These are phyloP conservation scores for Narthecium ossifragum DNA, from an alignment of 106 monocot species.

Conservation along the genomic window DNA sequence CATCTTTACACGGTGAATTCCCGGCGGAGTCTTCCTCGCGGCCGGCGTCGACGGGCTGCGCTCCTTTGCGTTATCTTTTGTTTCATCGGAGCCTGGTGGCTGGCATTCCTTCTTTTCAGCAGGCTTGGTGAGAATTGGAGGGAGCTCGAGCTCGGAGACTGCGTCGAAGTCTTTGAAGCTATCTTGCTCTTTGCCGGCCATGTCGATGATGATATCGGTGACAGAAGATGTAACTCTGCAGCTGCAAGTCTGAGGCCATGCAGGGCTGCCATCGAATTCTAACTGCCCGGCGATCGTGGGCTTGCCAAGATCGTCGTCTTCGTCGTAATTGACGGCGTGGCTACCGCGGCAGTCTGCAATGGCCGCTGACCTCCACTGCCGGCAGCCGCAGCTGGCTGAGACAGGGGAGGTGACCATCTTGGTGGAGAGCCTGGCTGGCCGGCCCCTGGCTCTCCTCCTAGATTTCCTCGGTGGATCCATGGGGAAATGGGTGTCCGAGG, in stretches of 20 bases:
- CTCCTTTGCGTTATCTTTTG: background rate
- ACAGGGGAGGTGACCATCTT: slow-evolving; percentile 7
- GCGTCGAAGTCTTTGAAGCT: slow-evolving; percentile 2
- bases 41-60: slow-evolving; percentile 1
- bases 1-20: background rate
- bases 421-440: background rate
- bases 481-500: slow-evolving; percentile 33
- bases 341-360: too few species aligned
- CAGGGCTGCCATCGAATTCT: background rate
- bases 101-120: background rate
- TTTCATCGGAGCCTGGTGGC: background rate
- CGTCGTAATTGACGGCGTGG: background rate
- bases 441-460: slow-evolving; percentile 6
- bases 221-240: slow-evolving; percentile 11
- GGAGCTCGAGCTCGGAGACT: slow-evolving; percentile 19
- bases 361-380: background rate
- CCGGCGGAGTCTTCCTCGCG: background rate
- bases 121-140: slow-evolving; percentile 55
- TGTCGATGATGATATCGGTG: slow-evolving; percentile 17
- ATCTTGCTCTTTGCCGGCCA: background rate
- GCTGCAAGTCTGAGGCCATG: background rate
- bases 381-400: slow-evolving; percentile 12
- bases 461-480: slow-evolving; percentile 27
- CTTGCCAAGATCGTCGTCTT: background rate
- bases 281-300: background rate